Evolutionary conservation across 768 basidiomycete genomes (phyloP).

Genomic region (Hygrophorus russula): DNA sequence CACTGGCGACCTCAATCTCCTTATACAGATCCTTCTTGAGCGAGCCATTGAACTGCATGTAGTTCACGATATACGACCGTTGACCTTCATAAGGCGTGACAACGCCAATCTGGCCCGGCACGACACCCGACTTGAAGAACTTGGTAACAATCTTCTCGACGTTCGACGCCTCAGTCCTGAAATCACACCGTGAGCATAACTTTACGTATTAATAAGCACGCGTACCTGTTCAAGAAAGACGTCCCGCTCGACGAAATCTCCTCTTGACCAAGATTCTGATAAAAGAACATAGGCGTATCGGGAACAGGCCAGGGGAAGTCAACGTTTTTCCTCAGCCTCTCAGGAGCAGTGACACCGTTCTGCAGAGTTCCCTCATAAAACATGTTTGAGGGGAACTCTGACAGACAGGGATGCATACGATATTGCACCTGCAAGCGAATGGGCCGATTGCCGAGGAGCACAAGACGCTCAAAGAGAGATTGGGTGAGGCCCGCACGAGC

Average conservation of each 20-base stretch:
- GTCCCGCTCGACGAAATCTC: conserved; percentile 98
- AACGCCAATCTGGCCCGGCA: conserved; percentile 92
- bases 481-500: conserved; percentile 98
- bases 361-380: conserved; percentile 99
- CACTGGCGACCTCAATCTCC: conserved; percentile 97
- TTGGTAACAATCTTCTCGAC: conserved; percentile 99
- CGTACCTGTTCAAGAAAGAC: conserved; percentile 86
- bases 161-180: conserved; percentile 93
- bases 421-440: conserved; percentile 99
- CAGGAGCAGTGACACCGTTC: conserved; percentile 98
- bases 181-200: not conserved
- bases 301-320: conserved; percentile 99
- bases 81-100: conserved; percentile 99
- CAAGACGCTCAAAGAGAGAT: conserved; percentile 95
- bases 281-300: conserved; percentile 99
- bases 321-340: conserved; percentile 93
- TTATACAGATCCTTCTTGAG: conserved; percentile 99
- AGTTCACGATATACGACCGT: conserved; percentile 95
- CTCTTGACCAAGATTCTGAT: conserved; percentile 97
- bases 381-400: conserved; percentile 99
- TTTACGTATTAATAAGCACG: conserved; percentile 7
- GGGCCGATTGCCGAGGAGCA: conserved; percentile 89
- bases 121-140: conserved; percentile 98
- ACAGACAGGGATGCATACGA: conserved; percentile 99
- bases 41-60: conserved; percentile 99